phyloP scores from a whole-genome alignment of 495 filamentous ascomycete genomes.

The Xylaria grammica region DNA sequence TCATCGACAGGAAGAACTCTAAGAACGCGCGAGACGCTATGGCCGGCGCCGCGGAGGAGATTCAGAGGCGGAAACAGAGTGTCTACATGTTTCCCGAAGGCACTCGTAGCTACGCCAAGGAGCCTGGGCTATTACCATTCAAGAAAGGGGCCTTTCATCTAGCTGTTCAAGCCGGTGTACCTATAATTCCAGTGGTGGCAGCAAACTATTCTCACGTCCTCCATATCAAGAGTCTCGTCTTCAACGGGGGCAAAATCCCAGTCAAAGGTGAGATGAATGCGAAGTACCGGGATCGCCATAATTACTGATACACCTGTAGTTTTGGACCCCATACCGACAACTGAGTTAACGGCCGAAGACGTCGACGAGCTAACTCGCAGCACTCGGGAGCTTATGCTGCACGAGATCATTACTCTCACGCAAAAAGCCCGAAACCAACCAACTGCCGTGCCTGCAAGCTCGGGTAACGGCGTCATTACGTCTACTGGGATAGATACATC shows the following conservation, averaged over 20 bases:
- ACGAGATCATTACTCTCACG: slow-evolving; percentile 70
- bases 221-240: slow-evolving; percentile 69
- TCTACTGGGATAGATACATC: slow-evolving; percentile 42
- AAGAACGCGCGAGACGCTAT: slow-evolving; percentile 84
- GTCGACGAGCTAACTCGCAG: slow-evolving; percentile 77
- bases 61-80: slow-evolving; percentile 75
- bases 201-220: slow-evolving; percentile 88
- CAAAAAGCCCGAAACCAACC: slow-evolving; percentile 43
- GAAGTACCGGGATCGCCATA: neutral
- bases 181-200: slow-evolving; percentile 85
- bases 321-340: slow-evolving; percentile 84
- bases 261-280: slow-evolving; percentile 68
- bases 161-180: slow-evolving; percentile 90
- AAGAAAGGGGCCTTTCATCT: slow-evolving; percentile 99
- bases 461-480: slow-evolving; percentile 36
- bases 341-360: slow-evolving; percentile 74
- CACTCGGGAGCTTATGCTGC: slow-evolving; percentile 80
- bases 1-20: slow-evolving; percentile 88
- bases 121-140: slow-evolving; percentile 83
- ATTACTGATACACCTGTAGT: slow-evolving; percentile 55
- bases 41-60: slow-evolving; percentile 78
- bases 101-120: slow-evolving; percentile 84
- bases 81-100: slow-evolving; percentile 96
- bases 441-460: slow-evolving; percentile 34
- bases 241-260: slow-evolving; percentile 76